Evolutionary conservation across 176 grass and related monocot genomes (phyloP).

Genomic region (Eleusine indica): DNA sequence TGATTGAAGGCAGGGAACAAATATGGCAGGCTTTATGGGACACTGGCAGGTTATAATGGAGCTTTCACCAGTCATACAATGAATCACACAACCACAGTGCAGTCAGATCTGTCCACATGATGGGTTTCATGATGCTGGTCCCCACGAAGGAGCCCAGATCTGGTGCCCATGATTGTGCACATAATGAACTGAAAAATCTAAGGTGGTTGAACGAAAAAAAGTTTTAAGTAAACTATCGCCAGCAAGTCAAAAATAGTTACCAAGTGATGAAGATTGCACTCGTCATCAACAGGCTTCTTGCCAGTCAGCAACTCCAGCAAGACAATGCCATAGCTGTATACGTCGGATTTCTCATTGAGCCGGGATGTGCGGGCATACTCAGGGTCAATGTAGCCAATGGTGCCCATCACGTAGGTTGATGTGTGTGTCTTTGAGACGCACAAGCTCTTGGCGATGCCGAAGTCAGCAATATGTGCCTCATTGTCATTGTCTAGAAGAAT

Average conservation of each 20-base stretch:
- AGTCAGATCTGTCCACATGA: slow-evolving; percentile 62
- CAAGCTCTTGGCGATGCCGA: slow-evolving; percentile 90
- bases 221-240: slow-evolving; percentile 4
- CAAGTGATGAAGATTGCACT: slow-evolving; percentile 94
- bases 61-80: slow-evolving; percentile 58
- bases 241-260: slow-evolving; percentile 57
- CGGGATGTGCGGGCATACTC: slow-evolving; percentile 88
- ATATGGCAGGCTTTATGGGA: slow-evolving; percentile 61
- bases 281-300: slow-evolving; percentile 79
- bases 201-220: slow-evolving; percentile 8
- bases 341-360: slow-evolving; percentile 88
- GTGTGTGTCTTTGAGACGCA: slow-evolving; percentile 88
- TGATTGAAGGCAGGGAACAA: slow-evolving; percentile 56
- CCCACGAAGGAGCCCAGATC: slow-evolving; percentile 40
- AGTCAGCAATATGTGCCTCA: slow-evolving; percentile 81
- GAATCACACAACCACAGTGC: slow-evolving; percentile 46
- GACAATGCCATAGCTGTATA: slow-evolving; percentile 89
- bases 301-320: slow-evolving; percentile 91
- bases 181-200: slow-evolving; percentile 41
- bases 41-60: slow-evolving; percentile 60
- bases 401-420: slow-evolving; percentile 93
- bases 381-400: slow-evolving; percentile 93
- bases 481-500: slow-evolving; percentile 88
- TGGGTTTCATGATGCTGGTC: slow-evolving; percentile 56
- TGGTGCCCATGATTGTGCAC: slow-evolving; percentile 48